phyloP scores from a whole-genome alignment of 352 stramenopile species.

The Globisporangium lucens region DNA sequence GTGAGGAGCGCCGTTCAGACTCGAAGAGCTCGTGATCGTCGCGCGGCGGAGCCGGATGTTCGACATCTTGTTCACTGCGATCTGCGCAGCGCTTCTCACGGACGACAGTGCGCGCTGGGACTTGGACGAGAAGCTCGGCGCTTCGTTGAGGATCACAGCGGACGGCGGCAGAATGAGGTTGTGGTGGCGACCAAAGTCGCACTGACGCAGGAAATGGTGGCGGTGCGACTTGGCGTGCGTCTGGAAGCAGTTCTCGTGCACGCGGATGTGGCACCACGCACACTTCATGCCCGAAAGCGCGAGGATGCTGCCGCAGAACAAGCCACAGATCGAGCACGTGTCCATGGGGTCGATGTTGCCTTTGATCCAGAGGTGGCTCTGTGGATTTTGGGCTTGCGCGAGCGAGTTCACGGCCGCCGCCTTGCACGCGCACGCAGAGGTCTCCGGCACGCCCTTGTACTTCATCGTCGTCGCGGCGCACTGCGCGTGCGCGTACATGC shows the following conservation, averaged over 20 bases:
- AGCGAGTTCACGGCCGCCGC: slow-evolving; percentile 13
- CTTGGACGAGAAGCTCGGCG: slow-evolving; percentile 35
- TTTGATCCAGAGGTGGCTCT: slow-evolving; percentile 73
- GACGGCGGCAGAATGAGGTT: slow-evolving; percentile 66
- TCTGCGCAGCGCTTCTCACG: slow-evolving; percentile 58
- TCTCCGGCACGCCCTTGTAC: slow-evolving; percentile 27
- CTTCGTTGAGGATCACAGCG: slow-evolving; percentile 47
- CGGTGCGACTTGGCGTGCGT: slow-evolving; percentile 22
- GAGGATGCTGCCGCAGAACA: slow-evolving; percentile 82
- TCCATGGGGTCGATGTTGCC: slow-evolving; percentile 85
- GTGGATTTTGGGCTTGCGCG: slow-evolving; percentile 19
- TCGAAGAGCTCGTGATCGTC: slow-evolving; percentile 20
- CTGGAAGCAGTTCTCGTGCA: slow-evolving; percentile 79
- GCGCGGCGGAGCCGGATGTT: slow-evolving; percentile 58
- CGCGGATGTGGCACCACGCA: slow-evolving; percentile 75
- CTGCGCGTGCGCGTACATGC: slow-evolving; percentile 78
- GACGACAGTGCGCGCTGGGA: slow-evolving; percentile 68
- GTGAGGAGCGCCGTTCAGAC: background rate
- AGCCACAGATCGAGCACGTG: slow-evolving; percentile 68
- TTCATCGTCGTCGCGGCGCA: slow-evolving; percentile 58
- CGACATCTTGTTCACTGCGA: slow-evolving; percentile 72
- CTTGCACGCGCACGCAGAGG: slow-evolving; percentile 18
- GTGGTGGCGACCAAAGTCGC: slow-evolving; percentile 64
- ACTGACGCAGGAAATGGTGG: slow-evolving; percentile 43
- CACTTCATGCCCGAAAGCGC: slow-evolving; percentile 79